A percentile compares a stretch with the other conserved stretches of the same genome.
phyloP scores from a whole-genome alignment of 2,329 filamentous ascomycete genomes.

The Westerdykella ornata region DNA sequence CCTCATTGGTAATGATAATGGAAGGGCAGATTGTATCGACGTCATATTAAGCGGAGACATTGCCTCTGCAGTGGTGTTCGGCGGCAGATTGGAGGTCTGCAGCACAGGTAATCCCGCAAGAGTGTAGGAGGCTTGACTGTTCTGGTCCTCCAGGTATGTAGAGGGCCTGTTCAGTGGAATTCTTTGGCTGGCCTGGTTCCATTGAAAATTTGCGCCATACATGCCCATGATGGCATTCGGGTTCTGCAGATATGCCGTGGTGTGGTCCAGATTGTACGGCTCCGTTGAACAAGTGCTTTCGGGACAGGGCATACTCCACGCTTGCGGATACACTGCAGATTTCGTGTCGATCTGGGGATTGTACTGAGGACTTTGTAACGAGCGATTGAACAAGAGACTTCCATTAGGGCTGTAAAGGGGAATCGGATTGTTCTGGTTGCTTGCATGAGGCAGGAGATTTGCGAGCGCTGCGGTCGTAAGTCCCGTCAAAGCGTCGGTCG shows the following conservation, averaged over 20 bases:
- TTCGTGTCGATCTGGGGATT: slow-evolving; percentile 16
- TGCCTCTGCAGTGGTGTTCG: slow-evolving; percentile 7
- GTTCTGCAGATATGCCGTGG: slow-evolving; percentile 15
- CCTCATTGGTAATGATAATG: slow-evolving; percentile 15
- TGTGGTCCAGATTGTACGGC: slow-evolving; percentile 19
- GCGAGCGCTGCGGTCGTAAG: slow-evolving; percentile 15
- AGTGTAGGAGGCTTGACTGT: slow-evolving; percentile 8
- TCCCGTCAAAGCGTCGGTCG: slow-evolving; percentile 11
- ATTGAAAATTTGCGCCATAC: slow-evolving; percentile 17
- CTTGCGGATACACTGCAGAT: slow-evolving; percentile 10
- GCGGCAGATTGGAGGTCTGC: too few relatives aligned
- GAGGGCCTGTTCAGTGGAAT: slow-evolving; percentile 6
- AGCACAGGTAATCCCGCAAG: slow-evolving; percentile 8
- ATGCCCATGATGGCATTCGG: slow-evolving; percentile 9
- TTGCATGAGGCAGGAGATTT: slow-evolving; percentile 13
- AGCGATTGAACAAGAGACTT: slow-evolving; percentile 12
- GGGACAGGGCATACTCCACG: slow-evolving; percentile 21
- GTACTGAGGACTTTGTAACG: slow-evolving; percentile 11
- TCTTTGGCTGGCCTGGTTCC: slow-evolving; percentile 12
- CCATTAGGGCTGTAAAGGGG: slow-evolving; percentile 14
- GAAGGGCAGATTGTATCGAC: slow-evolving; percentile 22
- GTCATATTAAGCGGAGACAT: slow-evolving; percentile 29
- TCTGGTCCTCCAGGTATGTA: slow-evolving; percentile 19
- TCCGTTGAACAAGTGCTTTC: slow-evolving; percentile 28
- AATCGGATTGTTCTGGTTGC: slow-evolving; percentile 16